Conservation (phyloP, 768 basidiomycete species). For the Paxillus involutus region DNA sequence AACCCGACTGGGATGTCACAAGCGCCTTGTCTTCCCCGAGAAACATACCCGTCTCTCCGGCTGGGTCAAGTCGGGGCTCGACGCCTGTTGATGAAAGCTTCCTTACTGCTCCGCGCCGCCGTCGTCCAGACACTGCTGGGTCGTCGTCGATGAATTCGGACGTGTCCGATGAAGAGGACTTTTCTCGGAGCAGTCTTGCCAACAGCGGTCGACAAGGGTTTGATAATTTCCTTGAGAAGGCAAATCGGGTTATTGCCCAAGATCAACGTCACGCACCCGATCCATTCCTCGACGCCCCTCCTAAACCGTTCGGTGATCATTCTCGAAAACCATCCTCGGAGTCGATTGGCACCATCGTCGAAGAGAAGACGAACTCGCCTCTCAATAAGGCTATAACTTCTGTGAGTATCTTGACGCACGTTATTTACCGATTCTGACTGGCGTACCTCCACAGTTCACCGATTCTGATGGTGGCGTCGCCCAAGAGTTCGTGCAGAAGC, state of each 20-base stretch:
- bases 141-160: conserved; percentile 42
- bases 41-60: conserved; percentile 54
- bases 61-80: conserved; percentile 51
- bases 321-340: conserved; percentile 85
- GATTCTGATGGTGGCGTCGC: conserved; percentile 93
- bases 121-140: conserved; percentile 25
- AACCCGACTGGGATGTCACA: conserved; percentile 76
- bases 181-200: conserved; percentile 38
- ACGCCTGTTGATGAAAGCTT: conserved; percentile 44
- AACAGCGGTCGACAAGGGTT: conserved; percentile 46
- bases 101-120: conserved; percentile 35
- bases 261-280: conserved; percentile 79
- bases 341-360: conserved; percentile 87
- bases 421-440: not conserved
- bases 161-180: conserved; percentile 60
- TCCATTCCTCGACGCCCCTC: conserved; percentile 81
- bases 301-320: conserved; percentile 76
- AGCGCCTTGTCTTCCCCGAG: conserved; percentile 46
- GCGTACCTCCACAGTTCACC: conserved; percentile 64
- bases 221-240: conserved; percentile 80
- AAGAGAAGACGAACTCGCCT: conserved; percentile 88
- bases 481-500: conserved; percentile 82
- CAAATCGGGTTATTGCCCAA: conserved; percentile 79
- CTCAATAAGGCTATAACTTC: conserved; percentile 92
- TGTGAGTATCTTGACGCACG: conserved; percentile 39